phyloP scores from a whole-genome alignment of 768 basidiomycete genomes.

The Suillus subluteus region DNA sequence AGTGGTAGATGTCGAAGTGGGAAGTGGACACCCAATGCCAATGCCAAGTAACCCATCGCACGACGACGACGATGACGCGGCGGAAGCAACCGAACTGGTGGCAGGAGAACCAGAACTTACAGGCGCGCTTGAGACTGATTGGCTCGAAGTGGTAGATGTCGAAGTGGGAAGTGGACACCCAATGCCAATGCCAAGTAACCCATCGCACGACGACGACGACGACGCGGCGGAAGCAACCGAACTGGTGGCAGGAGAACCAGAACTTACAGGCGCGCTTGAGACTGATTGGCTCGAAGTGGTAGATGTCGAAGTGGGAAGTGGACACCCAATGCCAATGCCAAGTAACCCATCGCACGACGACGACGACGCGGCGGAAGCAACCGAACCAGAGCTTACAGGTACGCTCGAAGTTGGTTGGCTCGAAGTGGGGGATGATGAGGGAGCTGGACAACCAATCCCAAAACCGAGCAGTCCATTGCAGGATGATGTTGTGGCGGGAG shows the following conservation, averaged over 20 bases:
- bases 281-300: slow-evolving; percentile 11
- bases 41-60: slow-evolving; percentile 21
- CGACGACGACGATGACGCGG: slow-evolving; percentile 5
- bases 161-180: slow-evolving; percentile 13
- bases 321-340: slow-evolving; percentile 19
- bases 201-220: slow-evolving; percentile 15
- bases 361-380: slow-evolving; percentile 1
- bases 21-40: slow-evolving; percentile 20
- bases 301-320: slow-evolving; percentile 3
- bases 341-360: slow-evolving; percentile 17
- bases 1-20: slow-evolving; percentile 10
- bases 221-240: background rate
- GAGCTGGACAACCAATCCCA: slow-evolving; percentile 15
- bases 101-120: slow-evolving; percentile 3
- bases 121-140: background rate
- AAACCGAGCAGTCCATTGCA: slow-evolving; percentile 18
- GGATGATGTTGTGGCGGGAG: slow-evolving; percentile 4
- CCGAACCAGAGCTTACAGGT: slow-evolving; percentile 10
- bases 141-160: background rate
- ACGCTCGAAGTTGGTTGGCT: slow-evolving; percentile 8
- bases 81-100: background rate
- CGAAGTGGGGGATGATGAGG: slow-evolving; percentile 12
- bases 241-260: background rate
- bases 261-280: slow-evolving; percentile 7
- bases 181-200: slow-evolving; percentile 16